Base-by-base conservation (phyloP, 345 rosid species). In the Erucastrum elatum region DNA sequence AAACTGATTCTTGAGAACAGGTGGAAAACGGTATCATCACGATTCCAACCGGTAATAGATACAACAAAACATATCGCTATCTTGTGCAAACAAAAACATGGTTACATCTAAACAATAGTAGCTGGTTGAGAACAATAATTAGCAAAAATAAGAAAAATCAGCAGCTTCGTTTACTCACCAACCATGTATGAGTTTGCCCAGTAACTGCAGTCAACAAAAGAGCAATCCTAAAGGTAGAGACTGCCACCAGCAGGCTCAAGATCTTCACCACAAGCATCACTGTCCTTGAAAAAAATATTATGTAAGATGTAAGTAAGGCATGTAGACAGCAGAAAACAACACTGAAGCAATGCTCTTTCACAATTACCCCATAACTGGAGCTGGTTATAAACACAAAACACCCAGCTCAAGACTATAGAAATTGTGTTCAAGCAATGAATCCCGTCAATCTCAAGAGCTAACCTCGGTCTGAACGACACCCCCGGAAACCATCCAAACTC, bases 21-120 rank as follows among this genome's bases (percentile, higher is more conserved):
- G 88, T 87, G 46, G 93, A 91, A 80, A 88, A 91, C 30, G 70
- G 84, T 86, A 91, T 83, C 56, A 91, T 58, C 33, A 90, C 93
- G 9, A 53, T 15, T 53, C 59, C 59, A 15, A 53, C 59, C 94
- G 87, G 87, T 25, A 91, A 80, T 44, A 91, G 81, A 84, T 49
- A 91, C 83, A 34, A 91, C 63, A 79, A 87, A 85, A 75, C 90
- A 91, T 74, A 86, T 84, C 2, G 88, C 91, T 67, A 91, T 80
- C 90, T 88, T 80, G 16, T 53, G 55, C 12, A 64, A 63, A 8
- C 67, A 9, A 58, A 55, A 55, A 31, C 3, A 63, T 13, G n/a
- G n/a, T 25, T 10, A 56, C 4, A 59, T 10, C 15, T 11, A 58
- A 59, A 60, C 9, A 11, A 1, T 35, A 8, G 39, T 16, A 4